Base-by-base conservation (phyloP, 371 early-diverging fungal species). In the Mucor ambiguus region DNA sequence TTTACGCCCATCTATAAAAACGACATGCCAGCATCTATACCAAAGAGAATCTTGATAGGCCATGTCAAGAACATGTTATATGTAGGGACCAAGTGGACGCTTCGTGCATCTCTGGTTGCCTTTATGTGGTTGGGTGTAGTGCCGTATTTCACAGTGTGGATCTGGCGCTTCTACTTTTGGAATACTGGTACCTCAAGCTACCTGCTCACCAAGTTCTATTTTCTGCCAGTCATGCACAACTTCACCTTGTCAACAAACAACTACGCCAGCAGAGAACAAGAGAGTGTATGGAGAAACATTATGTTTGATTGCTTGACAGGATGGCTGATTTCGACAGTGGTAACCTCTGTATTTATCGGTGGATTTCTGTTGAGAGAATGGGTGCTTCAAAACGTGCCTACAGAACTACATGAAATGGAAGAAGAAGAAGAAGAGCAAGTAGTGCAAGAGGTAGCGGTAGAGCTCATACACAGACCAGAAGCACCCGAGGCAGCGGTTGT, bases 291-390 rank as follows among this genome's bases (percentile, higher is more conserved):
- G 28, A 43, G 14, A 66, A 90, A 89, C 46, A 73, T 78, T 37
- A 87, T 94, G 66, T 73, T 86, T 43, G 95, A 95, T 73, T 92
- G 93, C 52, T 87, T 94, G 56, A 92, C 95, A 62, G 96, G 96
- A 3, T 91, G 92, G 60, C 84, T 93, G 33, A 89, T 95, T 48
- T 87, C 92, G 2, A 80, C 87, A 28, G 66, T 87, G 24, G 87
- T 90, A 0, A 83, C 95, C 14, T 75, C 93, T 9, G 76, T 90
- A 6, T 93, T 92, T 66, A 82, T 94, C 16, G 87, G 87, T 3
- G 82, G 90, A 12, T 89, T 93, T 66, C 79, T 91, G 30, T 76
- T 95, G 38, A 88, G 93, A 18, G 96, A 96, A 74, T 95, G 94
- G 90, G 88, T 95, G 11, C 76, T 89, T 28, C 88, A 92, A 63